Conservation (phyloP, 768 basidiomycete species). For the Erythrobasidium yunnanense region DNA sequence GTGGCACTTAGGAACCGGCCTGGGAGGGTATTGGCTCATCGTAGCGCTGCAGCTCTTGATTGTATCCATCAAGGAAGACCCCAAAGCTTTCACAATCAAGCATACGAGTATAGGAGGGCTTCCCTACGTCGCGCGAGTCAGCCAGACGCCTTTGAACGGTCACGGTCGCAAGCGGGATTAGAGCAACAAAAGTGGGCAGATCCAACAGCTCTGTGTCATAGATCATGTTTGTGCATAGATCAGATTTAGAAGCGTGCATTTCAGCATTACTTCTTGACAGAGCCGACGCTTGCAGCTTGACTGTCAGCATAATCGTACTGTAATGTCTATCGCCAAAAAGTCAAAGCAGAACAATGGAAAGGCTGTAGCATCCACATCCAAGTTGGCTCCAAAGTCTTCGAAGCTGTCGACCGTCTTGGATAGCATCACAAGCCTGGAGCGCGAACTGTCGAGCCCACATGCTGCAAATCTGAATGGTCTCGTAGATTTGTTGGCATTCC, state of each 20-base stretch:
- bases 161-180: too few relatives aligned
- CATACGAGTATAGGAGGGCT: not conserved
- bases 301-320: too few relatives aligned
- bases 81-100: not conserved
- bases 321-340: too few relatives aligned
- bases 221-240: too few relatives aligned
- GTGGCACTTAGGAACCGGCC: conserved; percentile 22
- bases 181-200: too few relatives aligned
- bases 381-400: conserved; percentile 40
- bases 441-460: conserved; percentile 39
- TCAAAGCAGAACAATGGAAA: too few relatives aligned
- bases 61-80: conserved; percentile 7
- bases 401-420: conserved; percentile 48
- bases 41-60: conserved; percentile 2
- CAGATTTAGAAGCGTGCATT: too few relatives aligned
- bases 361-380: too few relatives aligned
- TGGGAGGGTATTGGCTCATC: not conserved
- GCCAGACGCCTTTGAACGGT: not conserved
- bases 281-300: too few relatives aligned
- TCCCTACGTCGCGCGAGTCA: conserved; percentile 2
- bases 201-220: too few relatives aligned
- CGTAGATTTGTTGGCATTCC: conserved; percentile 59
- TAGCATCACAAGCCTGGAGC: conserved; percentile 3
- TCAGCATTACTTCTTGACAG: too few relatives aligned
- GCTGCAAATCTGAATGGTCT: conserved; percentile 63